Evolutionary conservation across 2,329 filamentous ascomycete species (phyloP).

Genomic region (Alternaria sp.): DNA sequence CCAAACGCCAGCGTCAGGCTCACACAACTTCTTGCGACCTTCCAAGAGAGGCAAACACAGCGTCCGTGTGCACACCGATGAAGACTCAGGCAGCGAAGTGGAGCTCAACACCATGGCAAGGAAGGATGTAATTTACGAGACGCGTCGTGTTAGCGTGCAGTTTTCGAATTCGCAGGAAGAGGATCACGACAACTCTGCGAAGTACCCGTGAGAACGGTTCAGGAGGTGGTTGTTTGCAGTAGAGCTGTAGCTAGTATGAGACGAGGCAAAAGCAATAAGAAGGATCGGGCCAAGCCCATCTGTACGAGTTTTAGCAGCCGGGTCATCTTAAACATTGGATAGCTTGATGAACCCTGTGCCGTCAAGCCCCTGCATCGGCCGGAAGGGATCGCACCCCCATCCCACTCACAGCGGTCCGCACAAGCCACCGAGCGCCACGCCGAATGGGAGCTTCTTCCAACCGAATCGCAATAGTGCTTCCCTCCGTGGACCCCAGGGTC

Average conservation of each 20-base stretch:
- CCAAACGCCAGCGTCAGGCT: constrained; percentile 17
- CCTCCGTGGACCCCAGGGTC: constrained; percentile 7
- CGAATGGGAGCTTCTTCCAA: constrained; percentile 10
- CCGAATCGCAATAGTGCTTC: constrained; percentile 4
- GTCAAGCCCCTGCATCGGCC: neutral
- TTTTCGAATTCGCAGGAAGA: constrained; percentile 26
- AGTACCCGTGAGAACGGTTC: constrained; percentile 10
- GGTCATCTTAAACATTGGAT: constrained; percentile 2
- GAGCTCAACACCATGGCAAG: constrained; percentile 31
- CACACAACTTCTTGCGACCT: constrained; percentile 18
- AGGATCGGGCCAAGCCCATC: constrained; percentile 4
- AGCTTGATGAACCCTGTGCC: neutral
- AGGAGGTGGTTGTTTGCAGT: constrained; percentile 1
- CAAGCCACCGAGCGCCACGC: constrained; percentile 1
- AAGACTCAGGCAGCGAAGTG: constrained; percentile 36
- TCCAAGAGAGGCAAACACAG: constrained; percentile 20
- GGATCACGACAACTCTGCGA: constrained; percentile 6
- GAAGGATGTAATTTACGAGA: constrained; percentile 37
- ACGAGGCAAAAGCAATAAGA: constrained; percentile 2
- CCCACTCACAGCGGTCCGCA: constrained; percentile 12
- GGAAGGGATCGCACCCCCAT: constrained; percentile 3
- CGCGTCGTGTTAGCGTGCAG: constrained; percentile 31
- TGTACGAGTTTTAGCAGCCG: constrained; percentile 1
- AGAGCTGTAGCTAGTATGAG: neutral
- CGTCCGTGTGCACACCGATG: constrained; percentile 20